Percentiles rank a stretch among this genome's conserved stretches.
phyloP scores from a whole-genome alignment of 805 yeast species.

The Saccharomycopsis sp. region DNA sequence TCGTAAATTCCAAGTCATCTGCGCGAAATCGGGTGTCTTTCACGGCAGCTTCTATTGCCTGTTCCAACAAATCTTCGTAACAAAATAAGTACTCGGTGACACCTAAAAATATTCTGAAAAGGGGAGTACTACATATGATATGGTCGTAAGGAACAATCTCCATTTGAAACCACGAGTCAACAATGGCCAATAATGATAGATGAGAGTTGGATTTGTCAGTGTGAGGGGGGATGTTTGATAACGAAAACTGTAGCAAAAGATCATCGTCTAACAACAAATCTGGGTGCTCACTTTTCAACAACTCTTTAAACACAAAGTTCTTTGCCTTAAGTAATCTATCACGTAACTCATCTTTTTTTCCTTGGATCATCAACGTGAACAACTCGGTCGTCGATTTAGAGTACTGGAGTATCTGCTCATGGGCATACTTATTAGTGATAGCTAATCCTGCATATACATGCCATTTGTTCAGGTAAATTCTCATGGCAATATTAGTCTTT shows the following conservation, averaged over 20 bases:
- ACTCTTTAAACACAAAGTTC: constrained; percentile 67
- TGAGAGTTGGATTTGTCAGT: constrained; percentile 73
- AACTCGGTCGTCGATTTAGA: constrained; percentile 78
- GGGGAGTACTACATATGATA: constrained; percentile 92
- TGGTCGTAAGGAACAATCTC: constrained; percentile 93
- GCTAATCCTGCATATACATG: constrained; percentile 98
- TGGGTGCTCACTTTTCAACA: constrained; percentile 38
- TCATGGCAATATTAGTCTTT: constrained; percentile 82
- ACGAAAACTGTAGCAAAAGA: constrained; percentile 70
- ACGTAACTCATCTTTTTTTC: constrained; percentile 49
- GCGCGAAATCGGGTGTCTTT: constrained; percentile 62
- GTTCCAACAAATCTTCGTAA: constrained; percentile 75
- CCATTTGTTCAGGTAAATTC: constrained; percentile 93
- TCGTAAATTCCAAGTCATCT: constrained; percentile 88
- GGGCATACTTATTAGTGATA: constrained; percentile 92
- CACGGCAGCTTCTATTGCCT: constrained; percentile 67
- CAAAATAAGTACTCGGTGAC: constrained; percentile 89
- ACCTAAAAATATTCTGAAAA: constrained; percentile 87
- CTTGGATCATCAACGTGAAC: constrained; percentile 75
- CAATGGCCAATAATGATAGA: constrained; percentile 80
- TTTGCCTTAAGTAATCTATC: constrained; percentile 61
- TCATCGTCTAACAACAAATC: constrained; percentile 70
- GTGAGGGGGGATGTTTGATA: constrained; percentile 61
- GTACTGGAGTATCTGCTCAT: constrained; percentile 83
- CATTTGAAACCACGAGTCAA: constrained; percentile 84